Conservation (phyloP, 2,329 filamentous ascomycete species). For the Phialocephala sp. region DNA sequence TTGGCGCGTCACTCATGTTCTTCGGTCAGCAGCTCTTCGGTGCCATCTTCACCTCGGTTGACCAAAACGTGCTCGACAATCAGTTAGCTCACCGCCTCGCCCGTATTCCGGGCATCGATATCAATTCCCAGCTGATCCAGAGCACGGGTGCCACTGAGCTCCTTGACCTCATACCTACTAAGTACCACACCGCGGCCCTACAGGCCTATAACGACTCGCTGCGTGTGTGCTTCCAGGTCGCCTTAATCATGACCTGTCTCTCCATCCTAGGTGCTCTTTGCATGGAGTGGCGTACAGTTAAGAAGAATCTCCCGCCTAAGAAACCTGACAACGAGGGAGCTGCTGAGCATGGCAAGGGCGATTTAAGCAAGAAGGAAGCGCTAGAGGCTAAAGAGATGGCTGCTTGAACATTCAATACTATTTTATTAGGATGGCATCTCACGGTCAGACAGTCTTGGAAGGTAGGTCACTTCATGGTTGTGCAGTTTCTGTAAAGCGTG, state of each 20-base stretch:
- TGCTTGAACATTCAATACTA: too few species aligned
- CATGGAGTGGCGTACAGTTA: constrained; percentile 61
- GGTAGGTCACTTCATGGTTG: too few species aligned
- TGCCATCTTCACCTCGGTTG: constrained; percentile 60
- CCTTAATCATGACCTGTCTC: constrained; percentile 58
- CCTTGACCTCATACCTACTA: constrained; percentile 48
- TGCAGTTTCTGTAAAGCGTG: too few species aligned
- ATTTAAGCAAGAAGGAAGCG: background rate
- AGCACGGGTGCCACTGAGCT: constrained; percentile 56
- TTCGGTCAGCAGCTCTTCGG: constrained; percentile 62
- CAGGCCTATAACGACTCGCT: constrained; percentile 66
- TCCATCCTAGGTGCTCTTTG: constrained; percentile 59
- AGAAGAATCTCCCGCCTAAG: constrained; percentile 18
- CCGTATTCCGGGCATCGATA: constrained; percentile 21
- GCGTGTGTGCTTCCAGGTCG: constrained; percentile 63
- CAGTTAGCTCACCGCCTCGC: constrained; percentile 46
- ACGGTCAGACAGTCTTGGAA: too few species aligned
- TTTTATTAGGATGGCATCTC: too few species aligned
- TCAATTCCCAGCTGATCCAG: constrained; percentile 22
- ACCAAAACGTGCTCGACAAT: constrained; percentile 50
- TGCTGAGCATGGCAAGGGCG: background rate
- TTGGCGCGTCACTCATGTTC: constrained; percentile 58
- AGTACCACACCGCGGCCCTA: constrained; percentile 52
- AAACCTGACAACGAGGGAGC: background rate
- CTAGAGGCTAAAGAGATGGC: background rate